These are phyloP conservation scores for Ambrosia artemisiifolia DNA, from an alignment of 129 eudicot species.

Conservation along the genomic window DNA sequence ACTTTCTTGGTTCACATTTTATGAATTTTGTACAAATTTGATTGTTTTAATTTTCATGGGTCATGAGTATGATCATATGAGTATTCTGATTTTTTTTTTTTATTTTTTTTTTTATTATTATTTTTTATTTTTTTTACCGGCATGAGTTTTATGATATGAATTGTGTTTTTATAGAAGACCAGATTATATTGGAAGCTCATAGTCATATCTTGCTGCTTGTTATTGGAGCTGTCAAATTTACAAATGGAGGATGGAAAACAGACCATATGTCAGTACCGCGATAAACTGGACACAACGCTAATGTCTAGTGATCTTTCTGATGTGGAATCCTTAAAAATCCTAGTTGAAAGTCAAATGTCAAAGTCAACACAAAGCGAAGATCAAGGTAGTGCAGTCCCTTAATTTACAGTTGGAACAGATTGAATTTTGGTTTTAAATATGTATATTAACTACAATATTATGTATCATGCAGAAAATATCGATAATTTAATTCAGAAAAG, in stretches of 20 bases:
- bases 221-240: conserved; percentile 3
- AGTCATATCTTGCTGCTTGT: conserved; percentile 3
- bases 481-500: conserved; percentile 57
- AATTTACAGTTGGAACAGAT: background rate
- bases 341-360: conserved; percentile 67
- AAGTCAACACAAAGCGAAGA: conserved; percentile 33
- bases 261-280: conserved; percentile 55
- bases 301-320: conserved; percentile 55
- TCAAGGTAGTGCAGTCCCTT: conserved; percentile 32
- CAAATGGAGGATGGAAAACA: conserved; percentile 47
- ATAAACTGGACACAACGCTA: conserved; percentile 62
- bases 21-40: conserved; percentile 2
- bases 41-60: background rate
- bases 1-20: conserved; percentile 1
- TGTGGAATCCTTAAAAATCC: conserved; percentile 49
- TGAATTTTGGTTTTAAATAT: background rate
- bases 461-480: conserved; percentile 39
- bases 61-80: background rate
- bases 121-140: too few relatives aligned
- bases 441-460: background rate
- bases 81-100: background rate
- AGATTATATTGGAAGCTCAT: conserved; percentile 1
- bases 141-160: background rate
- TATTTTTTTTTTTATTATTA: too few relatives aligned
- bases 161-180: conserved; percentile 7